Evolutionary conservation across 306 rosid species (phyloP).

Genomic region (Quercus variabilis): DNA sequence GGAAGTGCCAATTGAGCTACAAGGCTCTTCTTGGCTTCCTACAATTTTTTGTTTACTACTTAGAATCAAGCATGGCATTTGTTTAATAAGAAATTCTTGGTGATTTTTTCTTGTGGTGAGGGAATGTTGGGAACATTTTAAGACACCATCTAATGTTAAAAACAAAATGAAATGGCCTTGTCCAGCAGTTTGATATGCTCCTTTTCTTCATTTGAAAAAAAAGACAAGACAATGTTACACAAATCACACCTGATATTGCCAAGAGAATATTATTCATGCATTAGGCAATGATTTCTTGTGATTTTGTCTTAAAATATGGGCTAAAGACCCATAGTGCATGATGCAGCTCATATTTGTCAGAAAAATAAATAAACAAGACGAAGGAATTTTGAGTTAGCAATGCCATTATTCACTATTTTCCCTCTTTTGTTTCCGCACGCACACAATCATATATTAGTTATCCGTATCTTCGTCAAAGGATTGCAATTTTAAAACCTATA

Average conservation of each 20-base stretch:
- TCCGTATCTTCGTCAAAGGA: background rate
- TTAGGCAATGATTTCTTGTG: too few species aligned
- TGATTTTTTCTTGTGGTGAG: background rate
- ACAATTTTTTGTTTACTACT: background rate
- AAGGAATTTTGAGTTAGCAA: background rate
- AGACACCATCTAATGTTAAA: background rate
- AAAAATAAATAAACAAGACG: too few species aligned
- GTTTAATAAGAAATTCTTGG: background rate
- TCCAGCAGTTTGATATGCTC: background rate
- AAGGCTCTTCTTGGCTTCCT: background rate
- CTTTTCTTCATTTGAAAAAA: too few species aligned
- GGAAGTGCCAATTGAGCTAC: too few species aligned
- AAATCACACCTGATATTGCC: too few species aligned
- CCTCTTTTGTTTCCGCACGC: background rate
- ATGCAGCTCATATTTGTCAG: too few species aligned
- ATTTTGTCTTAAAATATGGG: too few species aligned
- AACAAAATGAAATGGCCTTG: background rate
- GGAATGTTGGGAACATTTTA: background rate
- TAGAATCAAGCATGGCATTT: background rate
- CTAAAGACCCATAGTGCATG: too few species aligned
- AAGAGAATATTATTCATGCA: too few species aligned
- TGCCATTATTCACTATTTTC: background rate
- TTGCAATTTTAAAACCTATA: background rate
- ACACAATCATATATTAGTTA: background rate
- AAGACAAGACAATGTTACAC: too few species aligned